A percentile compares a stretch with the other conserved stretches of the same genome.
Conservation (phyloP, 345 rosid species). For the Camelina neglecta region DNA sequence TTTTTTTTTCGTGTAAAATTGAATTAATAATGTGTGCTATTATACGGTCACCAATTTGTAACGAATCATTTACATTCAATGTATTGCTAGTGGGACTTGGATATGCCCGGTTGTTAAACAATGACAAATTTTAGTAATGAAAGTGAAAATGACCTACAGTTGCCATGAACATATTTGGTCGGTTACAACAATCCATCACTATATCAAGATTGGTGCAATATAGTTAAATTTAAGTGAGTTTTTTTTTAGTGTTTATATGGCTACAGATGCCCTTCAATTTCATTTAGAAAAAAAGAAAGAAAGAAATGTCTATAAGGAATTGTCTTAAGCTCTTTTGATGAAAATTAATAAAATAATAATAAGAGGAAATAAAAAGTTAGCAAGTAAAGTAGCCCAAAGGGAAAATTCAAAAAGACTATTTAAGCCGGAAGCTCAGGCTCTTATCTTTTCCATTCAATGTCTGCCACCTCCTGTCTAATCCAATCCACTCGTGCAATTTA, state of each 20-base stretch:
- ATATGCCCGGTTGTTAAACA: conserved; percentile 6
- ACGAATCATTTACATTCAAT: neutral
- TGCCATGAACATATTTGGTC: neutral
- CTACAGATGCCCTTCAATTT: neutral
- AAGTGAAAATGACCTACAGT: neutral
- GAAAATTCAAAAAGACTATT: conserved; percentile 30
- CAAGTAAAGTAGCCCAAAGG: neutral
- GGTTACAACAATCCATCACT: conserved; percentile 7
- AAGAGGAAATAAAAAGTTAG: neutral
- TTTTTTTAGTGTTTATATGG: neutral
- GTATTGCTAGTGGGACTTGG: neutral
- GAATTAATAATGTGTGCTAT: neutral
- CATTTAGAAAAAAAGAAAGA: neutral
- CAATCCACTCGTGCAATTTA: conserved; percentile 46
- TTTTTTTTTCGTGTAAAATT: neutral
- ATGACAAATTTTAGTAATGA: neutral
- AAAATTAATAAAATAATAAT: neutral
- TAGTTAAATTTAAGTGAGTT: neutral
- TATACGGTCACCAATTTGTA: neutral
- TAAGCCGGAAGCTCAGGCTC: conserved; percentile 34
- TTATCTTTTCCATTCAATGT: conserved; percentile 40
- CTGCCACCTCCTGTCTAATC: conserved; percentile 43
- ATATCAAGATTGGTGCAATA: neutral
- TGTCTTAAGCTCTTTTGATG: neutral
- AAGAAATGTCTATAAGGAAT: neutral